Percentiles rank a stretch among this genome's conserved stretches.
Evolutionary conservation across 129 eudicot species (phyloP).

Genomic region (Smallanthus sonchifolius): DNA sequence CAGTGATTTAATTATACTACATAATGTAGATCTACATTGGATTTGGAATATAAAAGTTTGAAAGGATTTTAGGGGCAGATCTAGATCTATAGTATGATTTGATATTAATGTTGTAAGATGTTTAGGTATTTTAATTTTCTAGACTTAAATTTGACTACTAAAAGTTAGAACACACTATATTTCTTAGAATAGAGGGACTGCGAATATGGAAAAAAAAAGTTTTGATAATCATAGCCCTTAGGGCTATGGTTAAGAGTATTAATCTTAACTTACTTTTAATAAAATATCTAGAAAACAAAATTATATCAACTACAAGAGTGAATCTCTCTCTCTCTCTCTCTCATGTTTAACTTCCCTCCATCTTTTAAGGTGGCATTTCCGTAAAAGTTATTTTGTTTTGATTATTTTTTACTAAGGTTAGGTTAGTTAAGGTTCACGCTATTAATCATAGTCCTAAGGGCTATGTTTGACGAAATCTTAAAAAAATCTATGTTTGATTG

Average conservation of each 20-base stretch:
- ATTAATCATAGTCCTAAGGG: neutral
- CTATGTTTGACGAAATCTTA: neutral
- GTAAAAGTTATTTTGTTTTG: too few species aligned
- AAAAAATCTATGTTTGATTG: neutral
- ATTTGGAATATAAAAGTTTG: neutral
- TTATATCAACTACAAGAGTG: neutral
- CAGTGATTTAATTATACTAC: neutral
- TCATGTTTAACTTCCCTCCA: neutral
- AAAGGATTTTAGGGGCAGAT: neutral
- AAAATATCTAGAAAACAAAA: neutral
- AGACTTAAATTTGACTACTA: conserved; percentile 6
- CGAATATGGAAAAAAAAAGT: neutral
- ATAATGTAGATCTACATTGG: too few species aligned
- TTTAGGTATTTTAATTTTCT: neutral
- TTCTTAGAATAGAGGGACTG: neutral
- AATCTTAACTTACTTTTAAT: neutral
- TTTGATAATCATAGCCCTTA: neutral
- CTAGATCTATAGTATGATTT: neutral
- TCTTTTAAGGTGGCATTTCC: neutral
- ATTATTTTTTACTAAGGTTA: neutral
- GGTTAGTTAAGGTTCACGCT: neutral
- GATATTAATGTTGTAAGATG: neutral
- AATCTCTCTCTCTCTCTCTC: neutral
- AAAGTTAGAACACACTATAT: neutral
- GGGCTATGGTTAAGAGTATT: neutral